Conservation (phyloP, 495 filamentous ascomycete species). For the Collariella sp. region DNA sequence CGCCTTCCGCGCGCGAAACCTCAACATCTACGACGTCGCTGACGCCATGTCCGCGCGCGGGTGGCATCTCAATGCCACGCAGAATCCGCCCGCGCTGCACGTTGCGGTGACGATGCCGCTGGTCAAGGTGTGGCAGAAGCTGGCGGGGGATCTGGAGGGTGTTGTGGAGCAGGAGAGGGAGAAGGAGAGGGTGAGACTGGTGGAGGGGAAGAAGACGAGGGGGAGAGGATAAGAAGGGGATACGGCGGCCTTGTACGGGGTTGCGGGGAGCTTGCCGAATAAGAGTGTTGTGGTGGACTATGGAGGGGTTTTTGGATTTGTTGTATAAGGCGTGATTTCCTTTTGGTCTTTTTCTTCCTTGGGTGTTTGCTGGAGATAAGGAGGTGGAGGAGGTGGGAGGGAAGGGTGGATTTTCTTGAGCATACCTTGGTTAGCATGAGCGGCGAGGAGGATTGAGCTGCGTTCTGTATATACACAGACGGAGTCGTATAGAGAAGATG, state of each 20-base stretch:
- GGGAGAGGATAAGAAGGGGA: conserved; percentile 50
- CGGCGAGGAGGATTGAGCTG: neutral
- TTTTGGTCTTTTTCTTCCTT: neutral
- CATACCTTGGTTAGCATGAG: neutral
- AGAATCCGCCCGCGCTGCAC: conserved; percentile 89
- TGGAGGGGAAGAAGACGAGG: conserved; percentile 66
- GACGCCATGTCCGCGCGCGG: conserved; percentile 73
- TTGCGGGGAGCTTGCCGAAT: conserved; percentile 89
- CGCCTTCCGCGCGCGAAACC: conserved; percentile 64
- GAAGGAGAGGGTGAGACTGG: conserved; percentile 53
- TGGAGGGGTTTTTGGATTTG: conserved; percentile 86
- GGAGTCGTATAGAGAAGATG: neutral
- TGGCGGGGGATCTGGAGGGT: conserved; percentile 67
- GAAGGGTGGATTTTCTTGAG: too few species aligned
- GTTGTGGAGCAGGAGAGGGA: conserved; percentile 70
- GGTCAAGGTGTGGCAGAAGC: conserved; percentile 64
- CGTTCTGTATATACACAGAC: too few species aligned
- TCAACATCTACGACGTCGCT: conserved; percentile 83
- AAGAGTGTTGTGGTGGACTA: conserved; percentile 88
- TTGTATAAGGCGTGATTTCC: conserved; percentile 75
- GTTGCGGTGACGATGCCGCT: conserved; percentile 90
- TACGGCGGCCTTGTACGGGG: conserved; percentile 83
- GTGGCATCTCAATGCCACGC: conserved; percentile 94
- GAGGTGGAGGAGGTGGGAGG: neutral
- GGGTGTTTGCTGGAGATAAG: neutral